Conservation (phyloP, 495 filamentous ascomycete species). For the Symbiotaphrina buchneri region DNA sequence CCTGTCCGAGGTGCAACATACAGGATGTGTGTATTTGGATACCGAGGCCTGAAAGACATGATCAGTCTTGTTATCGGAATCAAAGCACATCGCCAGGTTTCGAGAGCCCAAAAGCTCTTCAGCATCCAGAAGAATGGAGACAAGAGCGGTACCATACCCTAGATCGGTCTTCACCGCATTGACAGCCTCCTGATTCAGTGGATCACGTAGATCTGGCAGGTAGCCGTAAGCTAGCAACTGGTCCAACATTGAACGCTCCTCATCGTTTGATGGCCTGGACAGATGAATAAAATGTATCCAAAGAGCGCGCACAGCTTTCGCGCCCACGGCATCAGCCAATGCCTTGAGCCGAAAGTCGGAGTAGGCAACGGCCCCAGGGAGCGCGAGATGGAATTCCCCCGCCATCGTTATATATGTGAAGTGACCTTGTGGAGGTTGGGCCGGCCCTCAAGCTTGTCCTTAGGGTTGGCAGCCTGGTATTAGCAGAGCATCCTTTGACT, state of each 20-base stretch:
- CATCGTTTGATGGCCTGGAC: conserved; percentile 8
- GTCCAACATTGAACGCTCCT: conserved; percentile 24
- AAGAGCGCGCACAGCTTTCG: background rate
- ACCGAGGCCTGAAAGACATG: background rate
- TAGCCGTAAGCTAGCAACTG: conserved; percentile 43
- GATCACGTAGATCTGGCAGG: conserved; percentile 16
- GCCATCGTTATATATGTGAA: no score
- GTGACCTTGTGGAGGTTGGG: no score
- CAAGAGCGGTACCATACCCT: no score
- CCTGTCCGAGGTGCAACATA: conserved; percentile 57
- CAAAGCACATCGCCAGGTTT: no score
- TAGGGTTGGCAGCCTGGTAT: no score
- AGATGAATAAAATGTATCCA: conserved; percentile 6
- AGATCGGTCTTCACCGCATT: conserved; percentile 13
- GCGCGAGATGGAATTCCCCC: background rate
- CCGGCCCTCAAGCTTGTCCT: no score
- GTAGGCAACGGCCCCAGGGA: background rate
- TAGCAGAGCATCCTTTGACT: no score
- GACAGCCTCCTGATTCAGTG: conserved; percentile 11
- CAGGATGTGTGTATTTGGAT: conserved; percentile 14
- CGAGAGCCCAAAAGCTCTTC: no score
- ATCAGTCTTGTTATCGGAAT: conserved; percentile 11
- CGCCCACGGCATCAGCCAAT: background rate
- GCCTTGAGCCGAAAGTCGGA: conserved; percentile 1
- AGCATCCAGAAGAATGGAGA: no score